These are phyloP conservation scores for Silene coronaria DNA, from an alignment of 179 eudicot species.

Conservation along the genomic window DNA sequence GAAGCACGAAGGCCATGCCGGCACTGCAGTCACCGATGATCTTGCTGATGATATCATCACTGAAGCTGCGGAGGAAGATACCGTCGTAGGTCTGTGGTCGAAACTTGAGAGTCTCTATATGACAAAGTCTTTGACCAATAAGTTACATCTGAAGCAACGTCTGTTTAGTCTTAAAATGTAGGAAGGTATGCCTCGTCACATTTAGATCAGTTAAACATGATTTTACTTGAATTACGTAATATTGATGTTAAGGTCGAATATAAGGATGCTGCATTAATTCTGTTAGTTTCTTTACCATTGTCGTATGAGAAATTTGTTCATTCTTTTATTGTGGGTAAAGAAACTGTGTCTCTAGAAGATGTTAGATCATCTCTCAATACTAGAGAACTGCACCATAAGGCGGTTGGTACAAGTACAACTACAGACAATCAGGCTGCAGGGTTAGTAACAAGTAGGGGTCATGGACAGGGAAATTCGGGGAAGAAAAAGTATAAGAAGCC, in stretches of 20 bases:
- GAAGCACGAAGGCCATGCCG: not conserved
- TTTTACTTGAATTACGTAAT: not conserved
- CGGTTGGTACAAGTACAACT: not conserved
- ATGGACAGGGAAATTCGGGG: not conserved
- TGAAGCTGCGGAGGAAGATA: not conserved
- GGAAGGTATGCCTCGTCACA: not conserved
- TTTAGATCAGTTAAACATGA: not conserved
- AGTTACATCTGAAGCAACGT: conserved; percentile 5
- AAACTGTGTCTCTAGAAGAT: not conserved
- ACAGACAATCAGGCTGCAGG: not conserved
- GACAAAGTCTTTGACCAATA: conserved; percentile 15
- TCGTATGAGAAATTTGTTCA: conserved; percentile 1
- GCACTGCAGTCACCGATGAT: not conserved
- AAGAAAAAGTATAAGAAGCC: not conserved
- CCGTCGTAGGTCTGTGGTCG: not conserved
- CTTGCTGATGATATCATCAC: conserved; percentile 1
- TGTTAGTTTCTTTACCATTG: not conserved
- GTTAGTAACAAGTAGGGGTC: not conserved
- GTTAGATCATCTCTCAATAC: not conserved
- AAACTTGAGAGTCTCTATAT: conserved; percentile 5
- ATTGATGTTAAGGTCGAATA: conserved; percentile 1
- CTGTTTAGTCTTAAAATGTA: not conserved
- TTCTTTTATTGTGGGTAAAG: not conserved
- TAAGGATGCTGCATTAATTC: conserved; percentile 1
- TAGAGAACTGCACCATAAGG: not conserved